Evolutionary conservation across 805 yeast species (phyloP), one percentile per base, ranked within the genome.

Genomic region (Nakazawaea ishiwadae): DNA sequence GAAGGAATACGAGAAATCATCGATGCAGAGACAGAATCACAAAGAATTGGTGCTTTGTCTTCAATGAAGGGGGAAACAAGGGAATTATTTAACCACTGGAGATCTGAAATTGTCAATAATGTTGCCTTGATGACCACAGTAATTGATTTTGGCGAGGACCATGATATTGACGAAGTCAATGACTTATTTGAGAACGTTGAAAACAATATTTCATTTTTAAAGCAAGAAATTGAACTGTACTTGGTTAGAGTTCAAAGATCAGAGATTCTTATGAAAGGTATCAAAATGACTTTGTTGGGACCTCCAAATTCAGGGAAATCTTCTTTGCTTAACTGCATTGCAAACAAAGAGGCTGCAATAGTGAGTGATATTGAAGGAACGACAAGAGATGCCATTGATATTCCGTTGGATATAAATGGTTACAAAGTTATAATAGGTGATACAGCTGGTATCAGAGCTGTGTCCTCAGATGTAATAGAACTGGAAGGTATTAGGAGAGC

Each of bases 221-320:
- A 69, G 14, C 4, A 3, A 0, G 79, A 81, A 24, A 66, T 89
- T 11, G 43, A 52, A 0, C 43, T 54, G 11, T 76, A 73, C 48
- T 51, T 78, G 18, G 35, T 47, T 1, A 75, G 68, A 51, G 74
- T 81, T 4, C 66, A 67, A 30, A 63, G 77, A 40, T 74, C 87
- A 0, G 84, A 80, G 49, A 64, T 90, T 1, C 58, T 91, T 12
- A 59, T 81, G 31, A 68, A 73, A 18, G 99, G 99, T 1, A 78
- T 91, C 21, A 77, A 76, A 44, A 52, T 90, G 19, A 78, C 82
- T 0, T 63, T 93, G 8, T 49, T 90, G 11, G 99, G 99, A 0
- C 93, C 95, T 5, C 96, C 99, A 1, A 93, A 93, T 59, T 96
- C 96, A 1, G 99, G 99, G 0, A 93, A 93, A 56, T 89, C 96